Conservation (phyloP, 2,329 filamentous ascomycete genomes). For the Aspergillus sp. region DNA sequence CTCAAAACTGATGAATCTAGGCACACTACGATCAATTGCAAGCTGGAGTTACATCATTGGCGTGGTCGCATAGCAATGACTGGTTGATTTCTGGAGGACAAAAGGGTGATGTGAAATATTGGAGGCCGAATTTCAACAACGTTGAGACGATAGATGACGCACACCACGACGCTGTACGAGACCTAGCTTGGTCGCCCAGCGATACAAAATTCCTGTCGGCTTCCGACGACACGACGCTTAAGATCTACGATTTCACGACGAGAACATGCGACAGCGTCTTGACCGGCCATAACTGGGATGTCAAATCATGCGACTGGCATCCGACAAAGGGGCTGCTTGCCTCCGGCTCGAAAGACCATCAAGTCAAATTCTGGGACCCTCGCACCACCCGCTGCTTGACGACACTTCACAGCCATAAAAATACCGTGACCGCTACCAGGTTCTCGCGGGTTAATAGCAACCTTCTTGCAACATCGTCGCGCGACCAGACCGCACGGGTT, state of each 20-base stretch:
- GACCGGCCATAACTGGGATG: conserved; percentile 96
- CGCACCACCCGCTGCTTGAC: conserved; percentile 85
- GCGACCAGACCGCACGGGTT: conserved; percentile 88
- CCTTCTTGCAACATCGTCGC: conserved; percentile 85
- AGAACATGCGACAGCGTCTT: conserved; percentile 80
- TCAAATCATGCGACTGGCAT: conserved; percentile 97
- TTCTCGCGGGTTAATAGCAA: conserved; percentile 85
- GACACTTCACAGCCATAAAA: conserved; percentile 94
- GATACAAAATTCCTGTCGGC: conserved; percentile 96
- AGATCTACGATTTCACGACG: conserved; percentile 93
- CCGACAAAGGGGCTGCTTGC: conserved; percentile 90
- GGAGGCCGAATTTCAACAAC: conserved; percentile 99
- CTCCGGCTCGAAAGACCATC: conserved; percentile 94
- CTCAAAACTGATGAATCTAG: conserved; percentile 30
- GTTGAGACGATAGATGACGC: conserved; percentile 86
- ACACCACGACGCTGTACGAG: conserved; percentile 84
- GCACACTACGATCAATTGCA: conserved; percentile 70
- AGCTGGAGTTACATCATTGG: conserved; percentile 45
- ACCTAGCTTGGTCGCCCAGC: conserved; percentile 88
- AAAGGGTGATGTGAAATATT: conserved; percentile 95
- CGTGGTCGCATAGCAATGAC: conserved; percentile 91
- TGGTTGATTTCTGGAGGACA: conserved; percentile 97
- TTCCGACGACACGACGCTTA: conserved; percentile 87
- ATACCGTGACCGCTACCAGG: conserved; percentile 87
- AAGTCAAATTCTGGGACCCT: conserved; percentile 99